Evolutionary conservation across 2,329 filamentous ascomycete genomes (phyloP).

Genomic region (Fusarium sp.): DNA sequence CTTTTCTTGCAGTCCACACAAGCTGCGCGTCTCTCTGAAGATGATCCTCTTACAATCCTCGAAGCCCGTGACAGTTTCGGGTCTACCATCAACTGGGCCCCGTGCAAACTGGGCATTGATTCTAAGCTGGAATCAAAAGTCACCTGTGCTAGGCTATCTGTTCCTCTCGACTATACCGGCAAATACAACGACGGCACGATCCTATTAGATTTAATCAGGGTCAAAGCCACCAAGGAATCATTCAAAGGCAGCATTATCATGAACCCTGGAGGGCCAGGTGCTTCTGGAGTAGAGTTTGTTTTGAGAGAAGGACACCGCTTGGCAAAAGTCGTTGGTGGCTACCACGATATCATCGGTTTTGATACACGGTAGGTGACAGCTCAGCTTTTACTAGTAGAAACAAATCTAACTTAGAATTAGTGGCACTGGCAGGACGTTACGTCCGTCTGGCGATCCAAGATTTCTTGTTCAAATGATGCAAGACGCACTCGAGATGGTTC

Average conservation of each 20-base stretch:
- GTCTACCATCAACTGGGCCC: neutral
- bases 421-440: neutral
- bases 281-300: rapidly evolving
- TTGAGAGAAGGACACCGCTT: neutral
- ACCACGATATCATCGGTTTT: neutral
- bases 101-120: neutral
- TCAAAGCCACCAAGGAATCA: neutral
- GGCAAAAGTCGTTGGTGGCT: neutral
- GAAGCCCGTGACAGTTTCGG: neutral
- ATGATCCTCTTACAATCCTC: neutral
- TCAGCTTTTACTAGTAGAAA: neutral
- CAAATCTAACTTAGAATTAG: neutral
- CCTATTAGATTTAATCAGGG: neutral
- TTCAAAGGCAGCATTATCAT: neutral
- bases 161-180: neutral
- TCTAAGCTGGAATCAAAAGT: neutral
- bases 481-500: neutral
- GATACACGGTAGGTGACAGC: neutral
- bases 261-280: neutral
- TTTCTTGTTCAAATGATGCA: rapidly evolving
- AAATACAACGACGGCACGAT: neutral
- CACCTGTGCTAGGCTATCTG: neutral
- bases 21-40: neutral
- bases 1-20: neutral
- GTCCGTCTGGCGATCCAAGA: neutral